A percentile compares a stretch with the other conserved stretches of the same genome.
phyloP scores from a whole-genome alignment of 768 basidiomycete genomes.

The Boletus reticuloceps region DNA sequence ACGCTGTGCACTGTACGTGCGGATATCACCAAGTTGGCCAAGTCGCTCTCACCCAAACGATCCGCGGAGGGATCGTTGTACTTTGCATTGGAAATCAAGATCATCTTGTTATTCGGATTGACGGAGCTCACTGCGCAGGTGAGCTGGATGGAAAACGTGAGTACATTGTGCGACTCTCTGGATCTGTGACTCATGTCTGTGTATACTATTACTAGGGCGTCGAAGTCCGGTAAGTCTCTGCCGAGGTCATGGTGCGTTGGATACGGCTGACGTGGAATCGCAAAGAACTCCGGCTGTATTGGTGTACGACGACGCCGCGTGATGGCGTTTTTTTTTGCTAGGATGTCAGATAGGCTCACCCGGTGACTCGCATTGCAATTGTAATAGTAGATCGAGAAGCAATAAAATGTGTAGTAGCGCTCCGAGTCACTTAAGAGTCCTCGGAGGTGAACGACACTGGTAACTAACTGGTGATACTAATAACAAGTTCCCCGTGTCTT shows the following conservation, averaged over 20 bases:
- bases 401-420: not conserved
- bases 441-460: too few relatives aligned
- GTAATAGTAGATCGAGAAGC: not conserved
- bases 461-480: too few relatives aligned
- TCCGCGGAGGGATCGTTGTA: slow-evolving; percentile 24
- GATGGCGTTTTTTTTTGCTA: not conserved
- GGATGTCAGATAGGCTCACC: too few relatives aligned
- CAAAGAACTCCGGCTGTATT: slow-evolving; percentile 28
- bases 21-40: slow-evolving; percentile 32
- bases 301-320: slow-evolving; percentile 27
- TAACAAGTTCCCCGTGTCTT: too few relatives aligned
- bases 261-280: not conserved
- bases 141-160: slow-evolving; percentile 48
- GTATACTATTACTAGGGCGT: slow-evolving; percentile 25
- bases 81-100: slow-evolving; percentile 27
- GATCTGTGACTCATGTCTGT: not conserved
- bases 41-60: slow-evolving; percentile 18
- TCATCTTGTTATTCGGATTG: slow-evolving; percentile 50
- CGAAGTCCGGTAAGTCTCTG: slow-evolving; percentile 34
- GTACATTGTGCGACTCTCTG: slow-evolving; percentile 9
- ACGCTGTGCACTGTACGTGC: slow-evolving; percentile 36
- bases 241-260: not conserved
- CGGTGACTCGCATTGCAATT: too few relatives aligned
- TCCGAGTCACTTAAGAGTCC: too few relatives aligned
- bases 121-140: slow-evolving; percentile 54